These are phyloP conservation scores for Pleurotus djamor DNA, from an alignment of 768 basidiomycete genomes.

Conservation along the genomic window DNA sequence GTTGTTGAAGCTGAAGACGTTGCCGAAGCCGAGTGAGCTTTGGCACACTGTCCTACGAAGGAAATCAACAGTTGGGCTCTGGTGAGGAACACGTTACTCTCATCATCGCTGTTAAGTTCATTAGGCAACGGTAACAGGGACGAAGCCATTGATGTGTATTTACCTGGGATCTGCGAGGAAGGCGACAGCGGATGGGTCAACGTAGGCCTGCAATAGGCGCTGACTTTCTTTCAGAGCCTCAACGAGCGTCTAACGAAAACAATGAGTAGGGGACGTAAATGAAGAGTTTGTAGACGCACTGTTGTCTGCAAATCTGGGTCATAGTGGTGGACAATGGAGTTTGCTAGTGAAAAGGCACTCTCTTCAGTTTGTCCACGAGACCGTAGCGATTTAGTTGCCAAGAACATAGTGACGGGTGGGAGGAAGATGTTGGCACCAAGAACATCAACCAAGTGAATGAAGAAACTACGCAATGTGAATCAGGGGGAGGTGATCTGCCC, in stretches of 20 bases:
- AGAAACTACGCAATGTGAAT: conserved; percentile 59
- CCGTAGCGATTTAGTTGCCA: conserved; percentile 76
- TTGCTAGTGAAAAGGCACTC: conserved; percentile 61
- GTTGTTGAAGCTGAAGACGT: conserved; percentile 24
- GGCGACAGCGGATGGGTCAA: conserved; percentile 30
- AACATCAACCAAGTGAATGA: conserved; percentile 80
- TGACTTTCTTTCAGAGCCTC: conserved; percentile 68
- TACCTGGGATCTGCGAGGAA: conserved; percentile 55
- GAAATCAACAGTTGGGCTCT: conserved; percentile 67
- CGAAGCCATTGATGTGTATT: conserved; percentile 16
- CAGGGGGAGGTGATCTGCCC: not conserved
- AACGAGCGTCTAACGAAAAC: conserved; percentile 46
- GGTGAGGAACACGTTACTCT: conserved; percentile 43
- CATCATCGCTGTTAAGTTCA: conserved; percentile 48
- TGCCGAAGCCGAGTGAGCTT: conserved; percentile 19
- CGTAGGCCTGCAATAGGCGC: conserved; percentile 47
- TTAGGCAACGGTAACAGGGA: not conserved
- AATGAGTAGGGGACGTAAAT: not conserved
- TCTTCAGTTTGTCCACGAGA: conserved; percentile 64
- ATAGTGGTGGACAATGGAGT: conserved; percentile 61
- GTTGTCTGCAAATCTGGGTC: conserved; percentile 43
- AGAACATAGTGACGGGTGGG: conserved; percentile 77
- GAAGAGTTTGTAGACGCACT: conserved; percentile 31
- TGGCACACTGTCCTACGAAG: conserved; percentile 57
- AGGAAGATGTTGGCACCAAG: conserved; percentile 82